Percentiles rank a stretch among this genome's conserved stretches.
Conservation (phyloP, 225 moss, liverwort and hornwort species). For the Thuidium tamariscinum region DNA sequence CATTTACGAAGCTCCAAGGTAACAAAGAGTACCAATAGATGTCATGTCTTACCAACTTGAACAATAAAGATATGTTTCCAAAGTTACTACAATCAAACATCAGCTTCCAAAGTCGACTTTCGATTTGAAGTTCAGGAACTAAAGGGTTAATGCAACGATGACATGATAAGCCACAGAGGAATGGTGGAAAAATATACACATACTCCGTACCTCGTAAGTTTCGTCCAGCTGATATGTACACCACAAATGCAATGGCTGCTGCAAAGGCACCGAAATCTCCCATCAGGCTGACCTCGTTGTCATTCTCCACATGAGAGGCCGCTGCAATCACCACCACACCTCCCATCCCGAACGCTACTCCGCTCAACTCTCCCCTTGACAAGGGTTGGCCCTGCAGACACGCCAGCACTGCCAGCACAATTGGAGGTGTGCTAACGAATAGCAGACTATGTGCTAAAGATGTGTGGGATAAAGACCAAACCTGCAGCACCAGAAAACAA, state of each 20-base stretch:
- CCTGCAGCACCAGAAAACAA: slow-evolving; percentile 39
- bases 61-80: not conserved
- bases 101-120: not conserved
- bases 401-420: slow-evolving; percentile 52
- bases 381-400: slow-evolving; percentile 34
- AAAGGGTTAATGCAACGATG: not conserved
- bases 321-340: slow-evolving; percentile 52
- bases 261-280: slow-evolving; percentile 48
- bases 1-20: not conserved
- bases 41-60: not conserved
- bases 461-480: slow-evolving; percentile 67
- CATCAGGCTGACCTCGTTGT: slow-evolving; percentile 31
- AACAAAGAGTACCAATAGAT: not conserved
- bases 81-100: too few relatives aligned
- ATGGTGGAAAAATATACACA: not conserved
- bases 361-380: slow-evolving; percentile 32
- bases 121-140: not conserved
- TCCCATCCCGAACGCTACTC: slow-evolving; percentile 44
- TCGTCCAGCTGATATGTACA: slow-evolving; percentile 49
- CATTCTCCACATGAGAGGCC: slow-evolving; percentile 43
- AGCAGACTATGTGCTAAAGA: slow-evolving; percentile 67
- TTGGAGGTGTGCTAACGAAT: slow-evolving; percentile 49
- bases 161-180: not conserved
- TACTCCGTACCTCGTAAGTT: slow-evolving; percentile 34
- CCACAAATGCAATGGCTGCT: slow-evolving; percentile 32